Base-by-base conservation (phyloP, 1,139 yeast genomes). In the Blastobotrys capitulatus region DNA sequence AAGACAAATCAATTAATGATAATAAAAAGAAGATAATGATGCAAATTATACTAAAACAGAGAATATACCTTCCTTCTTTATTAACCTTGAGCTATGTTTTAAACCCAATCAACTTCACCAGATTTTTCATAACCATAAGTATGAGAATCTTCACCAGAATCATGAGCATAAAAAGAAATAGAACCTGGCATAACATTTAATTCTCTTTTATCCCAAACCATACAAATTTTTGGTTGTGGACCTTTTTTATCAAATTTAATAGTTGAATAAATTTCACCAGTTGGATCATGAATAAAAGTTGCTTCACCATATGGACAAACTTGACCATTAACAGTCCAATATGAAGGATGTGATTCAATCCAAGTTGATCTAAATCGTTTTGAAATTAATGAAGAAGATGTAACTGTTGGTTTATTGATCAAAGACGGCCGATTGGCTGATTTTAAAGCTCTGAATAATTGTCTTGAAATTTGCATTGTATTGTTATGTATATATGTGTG, bases 101-200 rank as follows among this genome's bases (percentile, higher is more conserved):
- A 47, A 26, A 47, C 46, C 46, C 46, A 47, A 31, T 47, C 49
- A n/a, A 42, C 49, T n/a, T 47, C 49, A 18, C 49, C 49, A 10
- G 42, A 34, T 31, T 36, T 42, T 27, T 47, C 35, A 16, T 46
- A 46, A n/a, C 38, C 38, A 9, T 10, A 31, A 15, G 49, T 13
- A 16, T 32, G 18, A 13, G 27, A 16, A 12, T 37, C n/a, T 7
- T 22, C 16, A 27, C 34, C 39, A 13, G 49, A 42, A 19, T 47
- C 49, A 20, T 37, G 42, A 25, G 49, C 49, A 34, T 47, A 47
- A 37, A 47, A 47, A 15, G 49, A 42, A 36, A 47, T 47, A 8
- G 49, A 47, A 18, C 49, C 49, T 9, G 49, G 49, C 39, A 42
- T 47, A 20, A 47, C 49, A 26, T 47, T 37, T 25, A 47, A 36